Conservation (phyloP, 139 green algal genomes). For the Nannochloris sp. region DNA sequence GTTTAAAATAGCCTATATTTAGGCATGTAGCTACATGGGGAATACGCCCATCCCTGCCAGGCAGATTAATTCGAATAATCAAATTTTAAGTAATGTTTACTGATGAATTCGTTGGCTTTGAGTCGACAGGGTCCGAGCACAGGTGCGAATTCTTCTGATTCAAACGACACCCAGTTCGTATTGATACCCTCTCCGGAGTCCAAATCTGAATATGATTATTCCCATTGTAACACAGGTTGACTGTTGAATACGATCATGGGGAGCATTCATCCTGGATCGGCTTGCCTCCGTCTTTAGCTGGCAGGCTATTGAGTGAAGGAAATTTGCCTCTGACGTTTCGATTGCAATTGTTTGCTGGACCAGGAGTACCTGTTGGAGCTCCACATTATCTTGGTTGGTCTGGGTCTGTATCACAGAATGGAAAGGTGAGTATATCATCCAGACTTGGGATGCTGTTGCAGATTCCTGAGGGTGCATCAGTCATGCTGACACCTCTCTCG, state of each 20-base stretch:
- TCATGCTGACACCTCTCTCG: not conserved
- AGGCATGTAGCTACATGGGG: too few relatives aligned
- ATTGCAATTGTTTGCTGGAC: not conserved
- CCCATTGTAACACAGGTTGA: not conserved
- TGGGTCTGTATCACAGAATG: not conserved
- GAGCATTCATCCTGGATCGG: constrained; percentile 1
- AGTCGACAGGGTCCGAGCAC: constrained; percentile 1
- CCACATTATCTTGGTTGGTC: constrained; percentile 4
- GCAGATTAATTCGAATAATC: not conserved
- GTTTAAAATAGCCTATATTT: too few relatives aligned
- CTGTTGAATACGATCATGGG: not conserved
- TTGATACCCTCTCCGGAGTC: too few relatives aligned
- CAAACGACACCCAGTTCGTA: too few relatives aligned
- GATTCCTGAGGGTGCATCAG: not conserved
- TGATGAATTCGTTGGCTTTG: constrained; percentile 1
- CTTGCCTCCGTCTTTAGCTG: not conserved
- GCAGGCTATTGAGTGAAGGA: not conserved
- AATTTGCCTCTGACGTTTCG: not conserved
- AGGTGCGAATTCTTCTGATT: not conserved
- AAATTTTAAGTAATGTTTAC: not conserved
- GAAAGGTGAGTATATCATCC: not conserved
- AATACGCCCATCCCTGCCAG: not conserved
- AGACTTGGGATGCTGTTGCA: not conserved
- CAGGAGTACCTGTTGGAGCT: not conserved
- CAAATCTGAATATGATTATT: too few relatives aligned